These are phyloP conservation scores for Drosera capensis DNA, from an alignment of 148 eudicot genomes.

Conservation along the genomic window DNA sequence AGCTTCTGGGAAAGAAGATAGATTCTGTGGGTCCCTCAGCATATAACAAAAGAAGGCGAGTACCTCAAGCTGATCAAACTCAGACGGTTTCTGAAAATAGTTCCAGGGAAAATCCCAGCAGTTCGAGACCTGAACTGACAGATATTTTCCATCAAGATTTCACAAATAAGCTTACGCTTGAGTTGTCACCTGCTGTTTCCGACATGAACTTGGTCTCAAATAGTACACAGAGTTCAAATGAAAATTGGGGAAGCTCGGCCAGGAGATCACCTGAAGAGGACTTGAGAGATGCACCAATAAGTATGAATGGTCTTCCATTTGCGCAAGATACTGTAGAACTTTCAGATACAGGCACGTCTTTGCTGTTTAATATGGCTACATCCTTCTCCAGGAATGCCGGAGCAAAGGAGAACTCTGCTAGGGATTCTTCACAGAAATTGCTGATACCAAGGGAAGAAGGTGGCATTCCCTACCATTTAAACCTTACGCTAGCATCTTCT, in stretches of 20 bases:
- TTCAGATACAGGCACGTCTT: conserved; percentile 49
- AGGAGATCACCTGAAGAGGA: conserved; percentile 25
- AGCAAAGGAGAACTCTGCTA: conserved; percentile 21
- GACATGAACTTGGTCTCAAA: conserved; percentile 60
- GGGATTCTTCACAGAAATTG: conserved; percentile 28
- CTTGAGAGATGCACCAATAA: conserved; percentile 29
- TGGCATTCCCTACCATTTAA: conserved; percentile 58
- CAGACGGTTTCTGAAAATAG: conserved; percentile 28
- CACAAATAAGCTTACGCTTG: conserved; percentile 53
- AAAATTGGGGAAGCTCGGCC: conserved; percentile 51
- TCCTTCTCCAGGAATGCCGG: conserved; percentile 29
- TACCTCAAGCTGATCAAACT: conserved; percentile 35
- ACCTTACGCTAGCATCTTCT: conserved; percentile 73
- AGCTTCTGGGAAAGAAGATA: conserved; percentile 50
- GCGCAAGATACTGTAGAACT: conserved; percentile 43
- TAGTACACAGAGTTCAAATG: conserved; percentile 77
- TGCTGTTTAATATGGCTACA: conserved; percentile 40
- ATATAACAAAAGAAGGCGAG: conserved; percentile 69
- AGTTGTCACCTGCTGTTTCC: conserved; percentile 66
- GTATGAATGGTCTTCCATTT: conserved; percentile 21
- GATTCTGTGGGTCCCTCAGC: conserved; percentile 73
- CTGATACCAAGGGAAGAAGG: conserved; percentile 34
- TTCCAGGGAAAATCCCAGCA: conserved; percentile 30
- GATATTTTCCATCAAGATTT: conserved; percentile 43
- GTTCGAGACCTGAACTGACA: conserved; percentile 32